Evolutionary conservation across 2,329 filamentous ascomycete species (phyloP).

Genomic region (Lasiodiplodia sp.): DNA sequence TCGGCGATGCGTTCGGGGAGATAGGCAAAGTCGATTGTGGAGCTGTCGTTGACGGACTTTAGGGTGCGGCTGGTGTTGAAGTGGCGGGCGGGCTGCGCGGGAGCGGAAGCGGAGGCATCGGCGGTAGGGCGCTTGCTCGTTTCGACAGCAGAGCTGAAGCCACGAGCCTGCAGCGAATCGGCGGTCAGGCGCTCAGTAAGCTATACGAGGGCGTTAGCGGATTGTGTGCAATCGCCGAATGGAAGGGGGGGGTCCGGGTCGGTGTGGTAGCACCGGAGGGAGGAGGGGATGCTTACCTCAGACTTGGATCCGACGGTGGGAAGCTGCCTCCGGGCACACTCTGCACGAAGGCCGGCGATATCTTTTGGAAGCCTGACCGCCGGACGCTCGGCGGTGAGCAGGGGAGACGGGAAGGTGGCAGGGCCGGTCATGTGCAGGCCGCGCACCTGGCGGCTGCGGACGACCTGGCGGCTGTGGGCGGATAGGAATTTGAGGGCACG

Average conservation of each 20-base stretch:
- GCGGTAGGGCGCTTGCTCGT: constrained; percentile 52
- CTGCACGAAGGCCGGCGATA: constrained; percentile 58
- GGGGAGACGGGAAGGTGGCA: constrained; percentile 60
- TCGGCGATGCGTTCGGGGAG: constrained; percentile 62
- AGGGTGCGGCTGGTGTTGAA: constrained; percentile 68
- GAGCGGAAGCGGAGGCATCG: constrained; percentile 36
- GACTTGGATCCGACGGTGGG: constrained; percentile 56
- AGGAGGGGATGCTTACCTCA: constrained; percentile 51
- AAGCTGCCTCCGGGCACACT: constrained; percentile 60
- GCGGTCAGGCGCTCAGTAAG: constrained; percentile 62
- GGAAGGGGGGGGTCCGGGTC: neutral
- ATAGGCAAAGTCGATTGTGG: constrained; percentile 70
- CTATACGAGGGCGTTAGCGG: constrained; percentile 40
- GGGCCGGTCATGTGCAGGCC: constrained; percentile 67
- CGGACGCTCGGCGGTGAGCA: constrained; percentile 59
- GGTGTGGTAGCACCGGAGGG: constrained; percentile 16
- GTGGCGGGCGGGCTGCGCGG: constrained; percentile 53
- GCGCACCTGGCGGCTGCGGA: constrained; percentile 48
- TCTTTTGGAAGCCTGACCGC: constrained; percentile 59
- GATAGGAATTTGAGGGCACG: constrained; percentile 53
- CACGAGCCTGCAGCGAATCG: constrained; percentile 58
- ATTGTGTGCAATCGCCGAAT: neutral
- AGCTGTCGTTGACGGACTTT: constrained; percentile 64
- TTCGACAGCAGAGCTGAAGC: constrained; percentile 63
- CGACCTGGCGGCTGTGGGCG: constrained; percentile 41